Evolutionary conservation across 2,329 filamentous ascomycete species (phyloP).

Genomic region (Neopestalotiopsis clavispora): DNA sequence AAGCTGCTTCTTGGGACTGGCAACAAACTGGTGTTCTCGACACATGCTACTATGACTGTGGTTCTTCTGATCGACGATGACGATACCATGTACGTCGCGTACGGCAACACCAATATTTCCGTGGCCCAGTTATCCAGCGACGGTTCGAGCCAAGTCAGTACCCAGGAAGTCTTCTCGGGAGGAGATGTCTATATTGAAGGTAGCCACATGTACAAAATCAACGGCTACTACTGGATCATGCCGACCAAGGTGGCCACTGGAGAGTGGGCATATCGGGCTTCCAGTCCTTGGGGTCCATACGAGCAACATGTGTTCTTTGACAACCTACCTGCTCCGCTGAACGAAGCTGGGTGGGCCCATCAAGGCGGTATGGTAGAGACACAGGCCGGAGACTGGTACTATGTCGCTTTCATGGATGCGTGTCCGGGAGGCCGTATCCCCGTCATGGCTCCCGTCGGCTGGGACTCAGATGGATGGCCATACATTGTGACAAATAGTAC

Average conservation of each 20-base stretch:
- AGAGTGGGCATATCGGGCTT: conserved; percentile 55
- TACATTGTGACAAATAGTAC: neutral
- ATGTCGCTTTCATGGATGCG: conserved; percentile 59
- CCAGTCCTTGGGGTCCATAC: conserved; percentile 58
- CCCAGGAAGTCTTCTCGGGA: conserved; percentile 47
- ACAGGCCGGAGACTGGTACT: conserved; percentile 60
- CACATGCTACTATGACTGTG: conserved; percentile 62
- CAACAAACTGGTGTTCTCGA: conserved; percentile 36
- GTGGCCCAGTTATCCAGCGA: conserved; percentile 57
- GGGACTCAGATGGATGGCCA: conserved; percentile 52
- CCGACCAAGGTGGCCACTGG: conserved; percentile 48
- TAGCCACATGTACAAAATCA: conserved; percentile 60
- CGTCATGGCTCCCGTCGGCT: conserved; percentile 59
- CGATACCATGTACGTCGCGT: conserved; percentile 63
- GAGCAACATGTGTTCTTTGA: conserved; percentile 48
- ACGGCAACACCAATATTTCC: conserved; percentile 52
- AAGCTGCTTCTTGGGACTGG: conserved; percentile 35
- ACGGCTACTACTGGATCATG: conserved; percentile 61
- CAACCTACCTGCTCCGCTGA: conserved; percentile 46
- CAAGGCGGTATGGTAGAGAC: conserved; percentile 63
- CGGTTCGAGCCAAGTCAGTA: conserved; percentile 48
- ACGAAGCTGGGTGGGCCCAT: conserved; percentile 51
- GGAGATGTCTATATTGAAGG: conserved; percentile 52
- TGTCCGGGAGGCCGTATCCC: conserved; percentile 64
- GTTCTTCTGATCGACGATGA: conserved; percentile 62